A percentile compares a stretch with the other conserved stretches of the same genome.
phyloP scores from a whole-genome alignment of 2,329 filamentous ascomycete species.

The Sclerotinia minor region DNA sequence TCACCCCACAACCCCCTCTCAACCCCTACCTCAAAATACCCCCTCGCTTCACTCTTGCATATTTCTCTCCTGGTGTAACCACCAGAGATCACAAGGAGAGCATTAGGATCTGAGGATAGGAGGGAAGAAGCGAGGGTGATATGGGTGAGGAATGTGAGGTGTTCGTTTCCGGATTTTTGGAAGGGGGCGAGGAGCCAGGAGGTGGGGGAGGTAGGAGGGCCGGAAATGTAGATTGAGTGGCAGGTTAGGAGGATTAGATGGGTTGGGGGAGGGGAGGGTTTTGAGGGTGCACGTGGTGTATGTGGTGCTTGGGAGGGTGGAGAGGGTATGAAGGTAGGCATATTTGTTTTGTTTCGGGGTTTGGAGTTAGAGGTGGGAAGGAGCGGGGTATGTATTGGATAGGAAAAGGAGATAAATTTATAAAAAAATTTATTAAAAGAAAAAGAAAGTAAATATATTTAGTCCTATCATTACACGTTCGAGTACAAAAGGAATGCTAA shows the following conservation, averaged over 20 bases:
- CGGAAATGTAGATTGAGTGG: conserved; percentile 74
- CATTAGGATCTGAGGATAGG: conserved; percentile 48
- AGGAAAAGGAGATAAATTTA: no score
- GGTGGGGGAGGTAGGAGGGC: conserved; percentile 44
- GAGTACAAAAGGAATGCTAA: no score
- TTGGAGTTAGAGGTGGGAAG: not conserved
- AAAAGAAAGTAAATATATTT: no score
- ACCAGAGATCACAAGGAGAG: conserved; percentile 44
- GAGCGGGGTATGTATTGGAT: not conserved
- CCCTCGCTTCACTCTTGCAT: conserved; percentile 58
- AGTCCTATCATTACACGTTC: no score
- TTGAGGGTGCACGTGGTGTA: no score
- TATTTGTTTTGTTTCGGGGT: not conserved
- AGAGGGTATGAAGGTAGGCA: not conserved
- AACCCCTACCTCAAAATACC: conserved; percentile 55
- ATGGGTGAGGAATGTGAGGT: conserved; percentile 73
- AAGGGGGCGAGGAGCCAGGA: conserved; percentile 77
- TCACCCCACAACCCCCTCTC: conserved; percentile 48
- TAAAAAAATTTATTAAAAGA: no score
- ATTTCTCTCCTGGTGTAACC: conserved; percentile 56
- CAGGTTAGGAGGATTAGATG: conserved; percentile 80
- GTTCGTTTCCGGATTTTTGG: conserved; percentile 65
- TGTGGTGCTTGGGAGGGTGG: not conserved
- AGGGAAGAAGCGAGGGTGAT: conserved; percentile 57
- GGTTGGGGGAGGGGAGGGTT: not conserved